Evolutionary conservation across 345 rosid species (phyloP), one percentile per base, ranked within the genome.

Genomic region (Murraya paniculata): DNA sequence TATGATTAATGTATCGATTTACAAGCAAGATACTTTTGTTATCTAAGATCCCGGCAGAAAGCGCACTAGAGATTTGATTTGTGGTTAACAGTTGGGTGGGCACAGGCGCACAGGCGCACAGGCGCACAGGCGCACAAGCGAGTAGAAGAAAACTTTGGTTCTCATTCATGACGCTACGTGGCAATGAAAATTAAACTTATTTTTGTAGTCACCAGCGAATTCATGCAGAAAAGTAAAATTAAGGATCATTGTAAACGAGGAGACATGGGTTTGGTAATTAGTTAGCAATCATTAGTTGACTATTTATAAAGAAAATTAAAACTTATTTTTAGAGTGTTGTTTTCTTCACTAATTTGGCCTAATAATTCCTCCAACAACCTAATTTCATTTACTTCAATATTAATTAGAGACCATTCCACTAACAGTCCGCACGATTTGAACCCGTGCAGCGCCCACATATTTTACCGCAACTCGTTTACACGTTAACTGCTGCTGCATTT

Each of bases 331-430:
- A n/a, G n/a, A n/a, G n/a, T n/a, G n/a, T n/a, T n/a, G 68, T 18
- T 45, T 62, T 75, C 60, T 48, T 45, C 31, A 31, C 71, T 30
- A 75, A 45, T 48, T 75, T 64, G 35, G 68, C 78, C 78, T 75
- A 45, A 4, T 62, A 65, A 11, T 72, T 68, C 48, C 72, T 19
- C 64, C 45, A 11, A 21, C 3, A 38, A 36, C 82, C 80, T 71
- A 72, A 82, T 67, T 74, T 21, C 57, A 71, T 76, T 59, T 65
- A 71, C 73, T 60, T 53, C 61, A 24, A 73, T 16, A 6, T 64
- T 6, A 30, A 60, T 61, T 28, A 64, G 55, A 35, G 85, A 82
- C 82, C 80, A 74, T 68, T 72, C 82, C 82, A 72, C 78, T 79
- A 65, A 16, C 31, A 67, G 6, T 41, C 35, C 62, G 27, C 58